Conservation (phyloP, 768 basidiomycete species). For the Tulasnella sp. region DNA sequence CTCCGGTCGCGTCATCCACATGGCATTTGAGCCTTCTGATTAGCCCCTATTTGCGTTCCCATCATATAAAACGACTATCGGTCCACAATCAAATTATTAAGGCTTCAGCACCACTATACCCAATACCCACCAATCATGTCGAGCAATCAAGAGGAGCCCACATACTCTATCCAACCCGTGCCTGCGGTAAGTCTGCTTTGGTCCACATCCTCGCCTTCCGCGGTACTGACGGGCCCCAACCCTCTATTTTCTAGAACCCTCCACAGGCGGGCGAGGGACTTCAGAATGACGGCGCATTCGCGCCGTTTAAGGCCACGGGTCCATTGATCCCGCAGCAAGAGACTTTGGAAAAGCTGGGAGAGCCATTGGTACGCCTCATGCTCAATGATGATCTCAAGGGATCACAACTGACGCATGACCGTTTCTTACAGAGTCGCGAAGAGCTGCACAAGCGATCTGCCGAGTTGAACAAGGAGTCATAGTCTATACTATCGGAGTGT, state of each 20-base stretch:
- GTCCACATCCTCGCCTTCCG: neutral
- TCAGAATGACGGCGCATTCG: constrained; percentile 9
- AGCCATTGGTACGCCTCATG: neutral
- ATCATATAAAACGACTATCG: too few species aligned
- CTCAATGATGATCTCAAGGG: too few species aligned
- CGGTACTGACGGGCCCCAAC: neutral
- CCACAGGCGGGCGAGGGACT: constrained; percentile 9
- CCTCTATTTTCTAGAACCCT: neutral
- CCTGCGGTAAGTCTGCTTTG: neutral
- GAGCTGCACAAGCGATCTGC: constrained; percentile 3
- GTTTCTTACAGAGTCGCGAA: constrained; percentile 8
- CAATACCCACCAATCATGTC: too few species aligned
- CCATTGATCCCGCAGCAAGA: constrained; percentile 1
- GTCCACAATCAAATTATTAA: too few species aligned
- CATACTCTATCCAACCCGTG: constrained; percentile 12
- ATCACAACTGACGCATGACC: neutral
- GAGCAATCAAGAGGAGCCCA: neutral
- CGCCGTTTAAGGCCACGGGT: constrained; percentile 1
- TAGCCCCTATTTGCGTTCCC: too few species aligned
- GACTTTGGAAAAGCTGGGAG: neutral
- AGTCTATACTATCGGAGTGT: too few species aligned
- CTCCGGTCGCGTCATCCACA: too few species aligned
- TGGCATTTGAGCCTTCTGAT: too few species aligned
- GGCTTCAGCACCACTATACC: too few species aligned
- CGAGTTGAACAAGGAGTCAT: constrained; percentile 9